phyloP scores from a whole-genome alignment of 805 yeast species.

The Teunomyces aglyptinius region DNA sequence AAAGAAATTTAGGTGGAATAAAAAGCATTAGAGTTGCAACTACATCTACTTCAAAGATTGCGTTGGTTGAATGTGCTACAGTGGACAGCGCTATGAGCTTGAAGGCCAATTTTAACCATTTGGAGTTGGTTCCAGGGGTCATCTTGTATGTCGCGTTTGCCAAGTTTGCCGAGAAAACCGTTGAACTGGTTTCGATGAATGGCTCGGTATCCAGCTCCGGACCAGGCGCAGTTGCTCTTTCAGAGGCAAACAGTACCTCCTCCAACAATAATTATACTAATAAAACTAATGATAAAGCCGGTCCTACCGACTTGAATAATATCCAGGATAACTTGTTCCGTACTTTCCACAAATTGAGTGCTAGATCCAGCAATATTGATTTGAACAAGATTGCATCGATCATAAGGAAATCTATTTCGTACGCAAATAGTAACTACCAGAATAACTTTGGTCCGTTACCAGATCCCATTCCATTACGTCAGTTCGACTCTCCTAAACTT shows the following conservation, averaged over 20 bases:
- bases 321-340: conserved; percentile 21
- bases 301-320: conserved; percentile 23
- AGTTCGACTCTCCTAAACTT: conserved; percentile 83
- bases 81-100: conserved; percentile 79
- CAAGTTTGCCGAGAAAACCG: conserved; percentile 46
- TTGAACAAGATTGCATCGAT: conserved; percentile 43
- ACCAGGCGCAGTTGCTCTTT: not conserved
- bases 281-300: conserved; percentile 6
- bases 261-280: not conserved
- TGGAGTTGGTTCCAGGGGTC: conserved; percentile 77
- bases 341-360: conserved; percentile 15
- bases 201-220: not conserved
- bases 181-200: not conserved
- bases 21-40: conserved; percentile 47
- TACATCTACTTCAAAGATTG: conserved; percentile 20
- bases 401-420: conserved; percentile 33
- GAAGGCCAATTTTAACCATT: conserved; percentile 73
- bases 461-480: conserved; percentile 63
- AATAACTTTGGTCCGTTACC: conserved; percentile 73
- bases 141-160: conserved; percentile 84
- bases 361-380: conserved; percentile 24
- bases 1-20: conserved; percentile 61
- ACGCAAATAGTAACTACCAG: conserved; percentile 47
- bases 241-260: conserved; percentile 1
- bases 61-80: conserved; percentile 66